A percentile compares a stretch with the other conserved stretches of the same genome.
Evolutionary conservation across 129 eudicot genomes (phyloP).

Genomic region (Dittrichia graveolens): DNA sequence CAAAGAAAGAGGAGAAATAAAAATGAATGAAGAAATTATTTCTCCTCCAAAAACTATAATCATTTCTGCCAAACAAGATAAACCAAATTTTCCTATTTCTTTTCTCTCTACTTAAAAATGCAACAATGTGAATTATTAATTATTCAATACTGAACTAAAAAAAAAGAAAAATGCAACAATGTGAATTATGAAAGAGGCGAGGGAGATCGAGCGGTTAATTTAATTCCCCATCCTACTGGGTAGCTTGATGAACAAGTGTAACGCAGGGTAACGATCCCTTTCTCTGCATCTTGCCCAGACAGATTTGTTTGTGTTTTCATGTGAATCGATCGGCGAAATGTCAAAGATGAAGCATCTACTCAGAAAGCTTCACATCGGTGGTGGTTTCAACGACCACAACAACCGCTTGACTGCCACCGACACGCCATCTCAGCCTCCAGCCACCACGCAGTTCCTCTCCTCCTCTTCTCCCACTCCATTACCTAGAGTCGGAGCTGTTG

Average conservation of each 20-base stretch:
- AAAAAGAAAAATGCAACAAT: too few species aligned
- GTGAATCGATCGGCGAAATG: constrained; percentile 49
- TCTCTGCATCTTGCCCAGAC: background rate
- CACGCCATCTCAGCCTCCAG: constrained; percentile 32
- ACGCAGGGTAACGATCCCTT: constrained; percentile 22
- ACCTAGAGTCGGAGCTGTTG: background rate
- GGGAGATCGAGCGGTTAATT: constrained; percentile 43
- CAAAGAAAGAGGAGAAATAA: too few species aligned
- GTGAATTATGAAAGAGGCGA: constrained; percentile 18
- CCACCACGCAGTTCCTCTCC: constrained; percentile 27
- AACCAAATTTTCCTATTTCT: too few species aligned
- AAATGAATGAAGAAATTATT: too few species aligned
- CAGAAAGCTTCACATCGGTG: constrained; percentile 92
- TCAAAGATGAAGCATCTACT: constrained; percentile 84
- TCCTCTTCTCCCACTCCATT: constrained; percentile 37
- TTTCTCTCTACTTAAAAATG: too few species aligned
- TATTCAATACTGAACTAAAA: too few species aligned
- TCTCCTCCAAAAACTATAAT: too few species aligned
- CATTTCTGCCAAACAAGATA: too few species aligned
- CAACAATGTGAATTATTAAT: too few species aligned
- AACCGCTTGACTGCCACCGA: constrained; percentile 32
- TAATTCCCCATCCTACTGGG: constrained; percentile 41
- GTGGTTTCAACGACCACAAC: constrained; percentile 41
- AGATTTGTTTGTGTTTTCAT: constrained; percentile 32
- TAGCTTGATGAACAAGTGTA: constrained; percentile 52